Evolutionary conservation across 129 eudicot species (phyloP).

Genomic region (Scalesia atractyloides): DNA sequence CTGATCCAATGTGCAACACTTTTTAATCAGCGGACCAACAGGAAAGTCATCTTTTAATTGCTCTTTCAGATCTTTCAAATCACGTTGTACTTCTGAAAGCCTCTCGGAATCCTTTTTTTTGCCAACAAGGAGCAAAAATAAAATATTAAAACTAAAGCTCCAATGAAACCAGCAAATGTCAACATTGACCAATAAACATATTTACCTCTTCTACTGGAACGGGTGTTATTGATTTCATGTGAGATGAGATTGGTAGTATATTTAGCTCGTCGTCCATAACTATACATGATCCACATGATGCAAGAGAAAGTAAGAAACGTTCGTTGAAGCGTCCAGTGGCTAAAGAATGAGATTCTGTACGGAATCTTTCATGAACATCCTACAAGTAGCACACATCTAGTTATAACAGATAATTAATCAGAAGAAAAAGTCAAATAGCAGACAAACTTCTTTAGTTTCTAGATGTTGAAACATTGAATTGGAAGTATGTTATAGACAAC

Average conservation of each 20-base stretch:
- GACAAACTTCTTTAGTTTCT: conserved; percentile 9
- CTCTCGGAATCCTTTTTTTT: conserved; percentile 74
- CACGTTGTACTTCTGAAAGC: conserved; percentile 78
- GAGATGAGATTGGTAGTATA: conserved; percentile 90
- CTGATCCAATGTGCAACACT: conserved; percentile 90
- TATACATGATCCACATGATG: conserved; percentile 83
- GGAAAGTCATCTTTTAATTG: conserved; percentile 84
- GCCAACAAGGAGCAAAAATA: conserved; percentile 30
- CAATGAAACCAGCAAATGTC: conserved; percentile 2
- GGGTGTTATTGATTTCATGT: conserved; percentile 74
- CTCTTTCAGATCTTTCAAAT: conserved; percentile 76
- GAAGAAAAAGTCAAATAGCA: background rate
- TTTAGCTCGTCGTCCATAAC: conserved; percentile 96
- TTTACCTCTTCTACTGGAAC: conserved; percentile 70
- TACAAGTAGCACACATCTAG: conserved; percentile 39
- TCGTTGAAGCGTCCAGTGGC: conserved; percentile 93
- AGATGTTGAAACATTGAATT: background rate
- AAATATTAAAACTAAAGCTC: conserved; percentile 17
- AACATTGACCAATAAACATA: conserved; percentile 19
- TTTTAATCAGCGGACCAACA: conserved; percentile 78
- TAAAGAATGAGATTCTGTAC: conserved; percentile 84
- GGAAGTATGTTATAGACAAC: background rate
- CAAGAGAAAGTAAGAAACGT: conserved; percentile 83
- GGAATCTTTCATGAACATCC: conserved; percentile 96
- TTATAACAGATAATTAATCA: background rate